Evolutionary conservation across 352 stramenopile genomes (phyloP), one percentile per base, ranked within the genome.

Genomic region (Phytophthora foliorum): DNA sequence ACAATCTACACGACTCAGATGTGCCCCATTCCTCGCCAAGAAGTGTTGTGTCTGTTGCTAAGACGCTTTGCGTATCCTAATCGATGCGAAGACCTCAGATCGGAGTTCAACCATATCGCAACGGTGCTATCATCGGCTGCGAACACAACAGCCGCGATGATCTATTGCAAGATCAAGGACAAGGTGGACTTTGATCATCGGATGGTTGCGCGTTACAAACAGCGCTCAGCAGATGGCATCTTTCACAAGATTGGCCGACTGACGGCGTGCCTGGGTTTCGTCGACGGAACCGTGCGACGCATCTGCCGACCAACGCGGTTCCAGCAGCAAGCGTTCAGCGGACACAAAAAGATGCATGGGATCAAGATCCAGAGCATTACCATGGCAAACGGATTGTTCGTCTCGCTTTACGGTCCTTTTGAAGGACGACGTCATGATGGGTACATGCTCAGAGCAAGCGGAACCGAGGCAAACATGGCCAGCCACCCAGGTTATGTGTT

Each of bases 331-430:
- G 36, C 27, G 2, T 66, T 59, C 38, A 58, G 58, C 29, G 58
- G 38, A 4, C 24, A 66, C 49, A 66, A 58, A 13, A 57, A 53
- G 13, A 54, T 46, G 17, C 58, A 66, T 19, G 0, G 38, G 0
- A 58, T 66, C 16, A 66, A 66, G 24, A 59, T 58, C 16, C 38
- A 66, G 11, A 66, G 27, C 21, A 46, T 66, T 24, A 49, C 50
- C 1, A 53, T 55, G 17, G 44, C 56, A 2, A 63, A 63, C 16
- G 56, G 56, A 2, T 16, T 63, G 2, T 21, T 56, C 27, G 17
- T 19, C 34, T 51, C 44, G n/a, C 44, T 63, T 9, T 19, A 48
- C 41, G 44, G 44, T 4, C 22, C 56, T 8, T 11, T 63, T 7
- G 31, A 63, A 55, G 44, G 44, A 16, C 31, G 44, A 0, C 56